Conservation (phyloP, 2,329 filamentous ascomycete genomes). For the Harringtonia lauricola region DNA sequence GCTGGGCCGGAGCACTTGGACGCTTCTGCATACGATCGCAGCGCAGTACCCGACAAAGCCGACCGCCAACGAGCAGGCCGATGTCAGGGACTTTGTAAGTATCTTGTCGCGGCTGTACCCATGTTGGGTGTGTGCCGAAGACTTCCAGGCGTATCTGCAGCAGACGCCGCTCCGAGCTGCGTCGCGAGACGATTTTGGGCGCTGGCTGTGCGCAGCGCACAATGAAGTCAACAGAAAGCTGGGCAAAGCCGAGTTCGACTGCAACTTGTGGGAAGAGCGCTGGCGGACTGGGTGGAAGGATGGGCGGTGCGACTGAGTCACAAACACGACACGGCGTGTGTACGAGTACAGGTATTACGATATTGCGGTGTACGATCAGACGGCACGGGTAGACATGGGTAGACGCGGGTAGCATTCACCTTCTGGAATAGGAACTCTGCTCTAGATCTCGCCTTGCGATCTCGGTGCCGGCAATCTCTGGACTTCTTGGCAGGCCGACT, state of each 20-base stretch:
- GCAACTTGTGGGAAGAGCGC: slow-evolving; percentile 79
- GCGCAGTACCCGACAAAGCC: slow-evolving; percentile 72
- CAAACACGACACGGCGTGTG: neutral
- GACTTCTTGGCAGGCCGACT: too few relatives aligned
- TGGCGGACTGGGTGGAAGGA: slow-evolving; percentile 86
- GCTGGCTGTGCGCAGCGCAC: slow-evolving; percentile 77
- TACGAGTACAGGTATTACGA: neutral
- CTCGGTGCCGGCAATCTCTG: too few relatives aligned
- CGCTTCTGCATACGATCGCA: slow-evolving; percentile 81
- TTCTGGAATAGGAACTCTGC: too few relatives aligned
- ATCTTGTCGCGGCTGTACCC: slow-evolving; percentile 84
- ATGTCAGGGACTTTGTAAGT: slow-evolving; percentile 67
- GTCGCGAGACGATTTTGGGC: slow-evolving; percentile 59
- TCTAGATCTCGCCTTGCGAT: too few relatives aligned
- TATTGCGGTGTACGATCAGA: too few relatives aligned
- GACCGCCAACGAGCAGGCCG: slow-evolving; percentile 55
- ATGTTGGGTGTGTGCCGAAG: slow-evolving; percentile 90
- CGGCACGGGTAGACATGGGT: too few relatives aligned
- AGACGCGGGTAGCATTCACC: too few relatives aligned
- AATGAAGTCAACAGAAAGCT: slow-evolving; percentile 84
- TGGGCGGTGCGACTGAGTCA: slow-evolving; percentile 42
- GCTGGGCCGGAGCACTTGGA: slow-evolving; percentile 85
- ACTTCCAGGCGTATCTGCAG: slow-evolving; percentile 75
- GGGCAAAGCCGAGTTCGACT: slow-evolving; percentile 87
- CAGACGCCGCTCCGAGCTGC: slow-evolving; percentile 53